These are phyloP conservation scores for Hymenoscyphus repandus DNA, from an alignment of 2,329 filamentous ascomycete genomes.

Conservation along the genomic window DNA sequence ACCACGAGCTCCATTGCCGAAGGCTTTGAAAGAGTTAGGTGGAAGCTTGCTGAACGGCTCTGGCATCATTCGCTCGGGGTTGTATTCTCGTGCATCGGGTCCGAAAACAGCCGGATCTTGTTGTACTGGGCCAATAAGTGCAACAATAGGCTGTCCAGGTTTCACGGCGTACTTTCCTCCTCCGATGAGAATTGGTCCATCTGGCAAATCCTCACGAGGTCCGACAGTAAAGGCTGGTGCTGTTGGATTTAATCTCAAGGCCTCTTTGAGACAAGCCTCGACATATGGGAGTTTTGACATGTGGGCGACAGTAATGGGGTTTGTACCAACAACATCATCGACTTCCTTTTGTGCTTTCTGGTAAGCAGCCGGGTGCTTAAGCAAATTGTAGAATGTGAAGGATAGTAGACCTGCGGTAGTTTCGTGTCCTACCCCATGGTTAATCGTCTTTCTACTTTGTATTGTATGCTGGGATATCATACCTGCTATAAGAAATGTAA, in stretches of 20 bases:
- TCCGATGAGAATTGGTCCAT: slow-evolving; percentile 37
- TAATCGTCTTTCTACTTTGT: background rate
- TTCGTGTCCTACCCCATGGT: slow-evolving; percentile 50
- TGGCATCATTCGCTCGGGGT: slow-evolving; percentile 67
- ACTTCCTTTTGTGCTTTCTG: slow-evolving; percentile 46
- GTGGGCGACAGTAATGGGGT: slow-evolving; percentile 41
- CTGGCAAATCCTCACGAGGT: slow-evolving; percentile 31
- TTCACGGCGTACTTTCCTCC: slow-evolving; percentile 28
- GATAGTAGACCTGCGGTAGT: slow-evolving; percentile 55
- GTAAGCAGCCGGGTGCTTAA: slow-evolving; percentile 44
- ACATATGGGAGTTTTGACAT: slow-evolving; percentile 57
- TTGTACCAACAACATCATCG: slow-evolving; percentile 45
- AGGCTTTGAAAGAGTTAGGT: slow-evolving; percentile 64
- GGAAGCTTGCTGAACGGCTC: slow-evolving; percentile 62
- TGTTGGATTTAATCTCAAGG: slow-evolving; percentile 56
- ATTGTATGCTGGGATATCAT: slow-evolving; percentile 48
- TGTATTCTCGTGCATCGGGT: slow-evolving; percentile 59
- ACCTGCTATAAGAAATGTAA: slow-evolving; percentile 59
- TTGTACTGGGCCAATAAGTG: slow-evolving; percentile 51
- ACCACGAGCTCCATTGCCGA: slow-evolving; percentile 65
- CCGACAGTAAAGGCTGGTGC: slow-evolving; percentile 53
- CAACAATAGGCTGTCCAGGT: slow-evolving; percentile 45
- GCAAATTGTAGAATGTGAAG: slow-evolving; percentile 46
- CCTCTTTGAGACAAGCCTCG: slow-evolving; percentile 60
- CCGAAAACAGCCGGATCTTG: slow-evolving; percentile 61